These are phyloP conservation scores for Graphium sp. DNA, from an alignment of 2,329 filamentous ascomycete genomes.

Conservation along the genomic window DNA sequence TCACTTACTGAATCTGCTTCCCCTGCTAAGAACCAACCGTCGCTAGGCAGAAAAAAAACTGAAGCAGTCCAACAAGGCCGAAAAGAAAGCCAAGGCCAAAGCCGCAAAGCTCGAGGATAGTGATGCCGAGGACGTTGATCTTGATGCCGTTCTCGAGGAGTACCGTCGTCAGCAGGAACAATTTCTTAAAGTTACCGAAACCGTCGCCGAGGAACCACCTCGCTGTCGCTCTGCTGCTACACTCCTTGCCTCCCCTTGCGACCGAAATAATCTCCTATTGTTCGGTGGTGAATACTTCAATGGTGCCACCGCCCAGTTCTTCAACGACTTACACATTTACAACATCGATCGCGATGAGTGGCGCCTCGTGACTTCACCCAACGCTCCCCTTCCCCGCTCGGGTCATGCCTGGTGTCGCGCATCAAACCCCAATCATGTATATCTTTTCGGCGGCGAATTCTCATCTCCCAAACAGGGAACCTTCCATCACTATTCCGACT, in stretches of 20 bases:
- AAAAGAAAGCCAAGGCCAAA: slow-evolving; percentile 66
- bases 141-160: slow-evolving; percentile 84
- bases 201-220: slow-evolving; percentile 52
- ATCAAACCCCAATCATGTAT: slow-evolving; percentile 69
- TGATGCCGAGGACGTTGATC: slow-evolving; percentile 81
- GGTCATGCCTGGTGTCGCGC: slow-evolving; percentile 92
- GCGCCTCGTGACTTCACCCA: slow-evolving; percentile 79
- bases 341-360: slow-evolving; percentile 78
- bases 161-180: slow-evolving; percentile 87
- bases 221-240: slow-evolving; percentile 65
- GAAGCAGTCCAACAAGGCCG: slow-evolving; percentile 79
- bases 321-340: slow-evolving; percentile 50
- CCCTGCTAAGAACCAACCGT: slow-evolving; percentile 2
- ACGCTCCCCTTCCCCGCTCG: slow-evolving; percentile 75
- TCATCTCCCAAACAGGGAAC: slow-evolving; percentile 93
- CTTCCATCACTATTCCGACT: slow-evolving; percentile 98
- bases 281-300: slow-evolving; percentile 97
- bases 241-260: slow-evolving; percentile 69
- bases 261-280: slow-evolving; percentile 73
- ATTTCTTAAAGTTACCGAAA: slow-evolving; percentile 86
- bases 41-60: slow-evolving; percentile 42
- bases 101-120: slow-evolving; percentile 59
- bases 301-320: slow-evolving; percentile 64
- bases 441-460: slow-evolving; percentile 93
- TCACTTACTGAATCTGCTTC: not conserved